Percentiles rank a stretch among this genome's conserved stretches.
phyloP scores from a whole-genome alignment of 169 alveolate genomes.

The Plasmodium berghei region DNA sequence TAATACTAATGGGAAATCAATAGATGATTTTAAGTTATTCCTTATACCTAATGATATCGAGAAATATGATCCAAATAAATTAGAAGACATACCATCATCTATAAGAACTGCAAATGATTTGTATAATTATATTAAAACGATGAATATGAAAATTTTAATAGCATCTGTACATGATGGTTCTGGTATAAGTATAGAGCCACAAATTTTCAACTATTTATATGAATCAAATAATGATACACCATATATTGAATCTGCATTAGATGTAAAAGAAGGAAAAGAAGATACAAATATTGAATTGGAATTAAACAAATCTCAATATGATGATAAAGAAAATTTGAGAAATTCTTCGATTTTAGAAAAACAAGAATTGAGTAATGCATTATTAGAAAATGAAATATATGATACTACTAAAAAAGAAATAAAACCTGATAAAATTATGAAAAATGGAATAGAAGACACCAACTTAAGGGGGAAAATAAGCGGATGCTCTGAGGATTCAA shows the following conservation, averaged over 20 bases:
- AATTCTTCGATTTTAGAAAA: background rate
- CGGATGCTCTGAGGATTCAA: background rate
- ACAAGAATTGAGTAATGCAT: background rate
- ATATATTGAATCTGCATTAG: background rate
- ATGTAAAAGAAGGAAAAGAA: background rate
- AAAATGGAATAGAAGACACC: background rate
- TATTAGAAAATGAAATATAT: background rate
- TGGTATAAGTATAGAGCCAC: constrained; percentile 27
- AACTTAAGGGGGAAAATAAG: background rate
- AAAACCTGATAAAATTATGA: background rate
- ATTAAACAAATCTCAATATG: background rate
- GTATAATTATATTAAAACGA: constrained; percentile 32
- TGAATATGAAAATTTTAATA: constrained; percentile 34
- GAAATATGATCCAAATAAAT: constrained; percentile 9
- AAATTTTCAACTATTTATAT: constrained; percentile 32
- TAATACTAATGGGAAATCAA: constrained; percentile 21
- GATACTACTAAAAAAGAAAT: background rate
- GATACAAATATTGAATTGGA: background rate
- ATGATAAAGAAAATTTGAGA: background rate
- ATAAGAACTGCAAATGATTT: constrained; percentile 39
- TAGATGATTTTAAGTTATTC: constrained; percentile 38
- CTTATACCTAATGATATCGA: constrained; percentile 19
- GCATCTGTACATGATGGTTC: constrained; percentile 33
- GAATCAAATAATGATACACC: constrained; percentile 11
- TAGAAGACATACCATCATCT: constrained; percentile 31